Evolutionary conservation across 306 rosid genomes (phyloP).

Genomic region (Prunus padus): DNA sequence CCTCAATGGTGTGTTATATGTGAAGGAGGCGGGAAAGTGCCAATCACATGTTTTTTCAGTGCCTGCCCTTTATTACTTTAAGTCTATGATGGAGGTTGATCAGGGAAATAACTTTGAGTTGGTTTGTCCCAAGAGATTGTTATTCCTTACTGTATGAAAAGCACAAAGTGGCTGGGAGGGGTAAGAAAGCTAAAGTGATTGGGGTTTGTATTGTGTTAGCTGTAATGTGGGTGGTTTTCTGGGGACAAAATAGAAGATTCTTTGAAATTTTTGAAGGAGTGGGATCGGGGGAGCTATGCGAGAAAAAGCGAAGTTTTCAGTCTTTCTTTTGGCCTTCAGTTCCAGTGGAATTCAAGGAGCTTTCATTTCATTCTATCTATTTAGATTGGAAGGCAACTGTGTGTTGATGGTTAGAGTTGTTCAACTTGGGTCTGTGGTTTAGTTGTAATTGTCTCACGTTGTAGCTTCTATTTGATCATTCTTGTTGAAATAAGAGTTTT

Average conservation of each 20-base stretch:
- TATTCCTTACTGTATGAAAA: neutral
- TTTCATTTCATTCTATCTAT: neutral
- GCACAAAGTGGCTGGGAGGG: neutral
- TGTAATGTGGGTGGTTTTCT: neutral
- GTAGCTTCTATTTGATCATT: neutral
- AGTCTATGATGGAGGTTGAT: neutral
- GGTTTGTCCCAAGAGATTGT: neutral
- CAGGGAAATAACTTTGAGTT: neutral
- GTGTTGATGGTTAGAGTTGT: neutral
- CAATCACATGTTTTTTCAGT: neutral
- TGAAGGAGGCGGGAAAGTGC: neutral
- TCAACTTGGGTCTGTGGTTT: neutral
- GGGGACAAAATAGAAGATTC: neutral
- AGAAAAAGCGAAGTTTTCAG: neutral
- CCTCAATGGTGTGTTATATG: neutral
- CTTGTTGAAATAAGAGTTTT: neutral
- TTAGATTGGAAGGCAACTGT: neutral
- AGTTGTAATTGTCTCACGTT: neutral
- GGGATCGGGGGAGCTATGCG: neutral
- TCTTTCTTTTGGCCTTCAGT: neutral
- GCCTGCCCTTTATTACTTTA: neutral
- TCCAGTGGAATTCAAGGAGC: neutral
- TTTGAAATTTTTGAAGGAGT: neutral
- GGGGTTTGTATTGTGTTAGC: neutral
- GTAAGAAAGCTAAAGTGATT: neutral